Evolutionary conservation across 169 alveolate species (phyloP).

Genomic region (Eimeria tenella): DNA sequence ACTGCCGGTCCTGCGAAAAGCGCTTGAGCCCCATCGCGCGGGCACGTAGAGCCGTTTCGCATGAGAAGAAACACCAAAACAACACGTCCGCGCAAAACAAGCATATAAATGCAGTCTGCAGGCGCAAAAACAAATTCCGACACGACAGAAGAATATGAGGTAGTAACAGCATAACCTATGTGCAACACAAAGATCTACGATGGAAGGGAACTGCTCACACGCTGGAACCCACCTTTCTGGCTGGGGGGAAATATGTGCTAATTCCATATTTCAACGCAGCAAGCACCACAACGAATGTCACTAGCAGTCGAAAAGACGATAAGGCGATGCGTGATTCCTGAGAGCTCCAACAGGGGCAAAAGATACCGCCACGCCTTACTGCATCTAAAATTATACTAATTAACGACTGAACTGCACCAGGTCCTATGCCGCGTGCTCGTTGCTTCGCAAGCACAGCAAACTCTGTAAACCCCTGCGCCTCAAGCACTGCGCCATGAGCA

Average conservation of each 20-base stretch:
- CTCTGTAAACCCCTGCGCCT: not conserved
- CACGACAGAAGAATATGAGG: not conserved
- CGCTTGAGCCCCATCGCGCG: slow-evolving; percentile 59
- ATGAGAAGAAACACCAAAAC: slow-evolving; percentile 51
- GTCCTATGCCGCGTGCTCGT: not conserved
- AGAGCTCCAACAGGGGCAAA: not conserved
- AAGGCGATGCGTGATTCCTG: slow-evolving; percentile 63
- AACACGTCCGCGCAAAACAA: slow-evolving; percentile 43
- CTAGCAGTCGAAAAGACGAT: slow-evolving; percentile 63
- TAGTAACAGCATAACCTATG: not conserved
- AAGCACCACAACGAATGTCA: slow-evolving; percentile 63
- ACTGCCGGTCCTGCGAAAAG: slow-evolving; percentile 41
- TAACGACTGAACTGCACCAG: too few relatives aligned
- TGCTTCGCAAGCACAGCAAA: not conserved
- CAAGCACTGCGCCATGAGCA: not conserved
- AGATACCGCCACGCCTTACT: not conserved
- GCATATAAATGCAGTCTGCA: slow-evolving; percentile 68
- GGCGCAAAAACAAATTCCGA: not conserved
- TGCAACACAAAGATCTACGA: not conserved
- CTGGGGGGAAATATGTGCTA: slow-evolving; percentile 74
- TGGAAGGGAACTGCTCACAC: not conserved
- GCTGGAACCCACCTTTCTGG: slow-evolving; percentile 44
- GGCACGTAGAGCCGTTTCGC: slow-evolving; percentile 67
- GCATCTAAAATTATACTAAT: not conserved
- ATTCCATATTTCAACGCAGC: slow-evolving; percentile 67